These are phyloP conservation scores for Cajanus cajan DNA, from an alignment of 306 rosid species.

Conservation along the genomic window DNA sequence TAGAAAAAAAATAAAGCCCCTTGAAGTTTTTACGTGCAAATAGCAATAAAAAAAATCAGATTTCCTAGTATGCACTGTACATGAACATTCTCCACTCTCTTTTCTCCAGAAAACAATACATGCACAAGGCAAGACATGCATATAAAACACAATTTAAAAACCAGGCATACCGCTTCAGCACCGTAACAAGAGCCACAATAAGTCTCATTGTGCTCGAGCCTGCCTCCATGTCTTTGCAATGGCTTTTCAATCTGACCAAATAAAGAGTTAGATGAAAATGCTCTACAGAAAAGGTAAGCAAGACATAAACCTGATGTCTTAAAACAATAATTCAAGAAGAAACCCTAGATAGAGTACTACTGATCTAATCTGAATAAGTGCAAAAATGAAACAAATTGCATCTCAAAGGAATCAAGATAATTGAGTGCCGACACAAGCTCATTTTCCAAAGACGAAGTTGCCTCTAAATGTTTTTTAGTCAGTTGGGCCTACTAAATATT, in stretches of 20 bases:
- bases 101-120: neutral
- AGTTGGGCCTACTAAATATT: neutral
- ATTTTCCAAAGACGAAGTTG: neutral
- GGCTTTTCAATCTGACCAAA: slow-evolving; percentile 85
- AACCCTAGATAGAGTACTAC: neutral
- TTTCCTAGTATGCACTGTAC: neutral
- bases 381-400: neutral
- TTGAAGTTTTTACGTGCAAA: neutral
- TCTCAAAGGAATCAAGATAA: slow-evolving; percentile 6
- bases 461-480: neutral
- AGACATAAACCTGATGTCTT: neutral
- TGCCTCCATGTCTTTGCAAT: slow-evolving; percentile 93
- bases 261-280: slow-evolving; percentile 22
- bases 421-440: neutral
- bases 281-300: slow-evolving; percentile 8
- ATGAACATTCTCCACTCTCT: slow-evolving; percentile 10
- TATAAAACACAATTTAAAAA: slow-evolving; percentile 24
- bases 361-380: neutral
- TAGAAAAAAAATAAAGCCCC: neutral
- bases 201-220: slow-evolving; percentile 98
- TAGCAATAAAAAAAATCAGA: neutral
- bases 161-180: slow-evolving; percentile 76
- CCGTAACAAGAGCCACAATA: slow-evolving; percentile 98
- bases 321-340: neutral
- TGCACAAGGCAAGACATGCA: neutral